Conservation (phyloP, 2,329 filamentous ascomycete genomes). For the Colletotrichum zoysiae region DNA sequence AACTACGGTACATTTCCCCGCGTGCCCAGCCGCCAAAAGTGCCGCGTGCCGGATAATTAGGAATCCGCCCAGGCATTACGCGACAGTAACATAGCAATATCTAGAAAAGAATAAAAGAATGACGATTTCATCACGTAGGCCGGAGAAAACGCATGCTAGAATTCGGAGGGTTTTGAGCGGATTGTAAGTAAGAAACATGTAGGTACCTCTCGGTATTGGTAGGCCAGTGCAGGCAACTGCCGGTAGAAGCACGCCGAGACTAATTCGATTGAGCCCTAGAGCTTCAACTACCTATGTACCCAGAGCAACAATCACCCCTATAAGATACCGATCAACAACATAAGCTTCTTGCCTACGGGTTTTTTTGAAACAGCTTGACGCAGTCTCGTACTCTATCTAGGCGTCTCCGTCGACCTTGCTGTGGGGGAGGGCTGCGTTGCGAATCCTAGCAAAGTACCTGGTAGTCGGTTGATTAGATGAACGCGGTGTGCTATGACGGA, state of each 20-base stretch:
- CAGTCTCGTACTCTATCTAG: slow-evolving; percentile 4
- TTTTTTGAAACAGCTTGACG: slow-evolving; percentile 12
- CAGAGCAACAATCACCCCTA: slow-evolving; percentile 11
- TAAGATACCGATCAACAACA: slow-evolving; percentile 23
- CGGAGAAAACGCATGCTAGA: fast-evolving
- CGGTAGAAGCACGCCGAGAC: background rate
- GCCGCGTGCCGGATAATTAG: slow-evolving; percentile 22
- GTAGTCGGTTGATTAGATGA: background rate
- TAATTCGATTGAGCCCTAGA: slow-evolving; percentile 1
- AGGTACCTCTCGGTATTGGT: background rate
- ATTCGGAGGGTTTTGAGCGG: background rate
- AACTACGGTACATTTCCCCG: background rate
- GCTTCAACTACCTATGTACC: background rate
- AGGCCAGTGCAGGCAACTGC: background rate
- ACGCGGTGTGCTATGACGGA: background rate
- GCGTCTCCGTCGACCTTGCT: slow-evolving; percentile 10
- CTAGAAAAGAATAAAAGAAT: background rate
- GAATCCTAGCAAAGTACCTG: background rate
- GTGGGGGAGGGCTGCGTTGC: no score
- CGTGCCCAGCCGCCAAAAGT: slow-evolving; percentile 27
- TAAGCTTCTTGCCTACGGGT: slow-evolving; percentile 19
- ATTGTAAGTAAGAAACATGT: background rate
- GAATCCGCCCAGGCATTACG: background rate
- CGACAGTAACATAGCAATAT: background rate
- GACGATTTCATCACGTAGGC: background rate